Conservation (phyloP, 495 filamentous ascomycete species). For the Hyaloscypha bicolor region DNA sequence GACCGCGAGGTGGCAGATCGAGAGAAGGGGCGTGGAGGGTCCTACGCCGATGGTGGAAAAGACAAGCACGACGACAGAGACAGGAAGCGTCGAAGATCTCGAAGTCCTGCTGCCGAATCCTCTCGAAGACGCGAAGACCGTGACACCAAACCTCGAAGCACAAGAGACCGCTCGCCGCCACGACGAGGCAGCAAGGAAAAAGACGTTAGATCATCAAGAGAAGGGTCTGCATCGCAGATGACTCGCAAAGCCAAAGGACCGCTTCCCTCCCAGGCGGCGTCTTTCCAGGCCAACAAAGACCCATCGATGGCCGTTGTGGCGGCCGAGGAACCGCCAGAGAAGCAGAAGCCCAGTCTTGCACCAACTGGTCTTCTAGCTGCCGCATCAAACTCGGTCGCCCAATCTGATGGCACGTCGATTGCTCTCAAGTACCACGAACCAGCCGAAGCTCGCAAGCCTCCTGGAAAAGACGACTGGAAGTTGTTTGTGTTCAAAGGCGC, state of each 20-base stretch:
- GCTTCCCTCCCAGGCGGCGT: constrained; percentile 69
- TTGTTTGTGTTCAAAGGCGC: constrained; percentile 91
- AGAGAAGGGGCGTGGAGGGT: neutral
- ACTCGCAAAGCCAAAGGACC: constrained; percentile 50
- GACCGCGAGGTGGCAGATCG: constrained; percentile 23
- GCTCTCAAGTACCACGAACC: constrained; percentile 97
- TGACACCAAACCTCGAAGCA: constrained; percentile 22
- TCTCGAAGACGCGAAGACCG: constrained; percentile 23
- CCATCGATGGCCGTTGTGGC: constrained; percentile 19
- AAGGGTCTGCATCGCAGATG: constrained; percentile 28
- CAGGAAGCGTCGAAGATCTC: constrained; percentile 29
- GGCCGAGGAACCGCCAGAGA: constrained; percentile 55
- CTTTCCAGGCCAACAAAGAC: constrained; percentile 60
- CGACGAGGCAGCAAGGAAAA: constrained; percentile 18
- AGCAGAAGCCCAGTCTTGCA: constrained; percentile 86
- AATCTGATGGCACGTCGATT: constrained; percentile 65
- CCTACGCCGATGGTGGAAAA: too few relatives aligned
- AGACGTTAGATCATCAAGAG: constrained; percentile 28
- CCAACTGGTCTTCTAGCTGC: constrained; percentile 82
- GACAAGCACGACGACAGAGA: constrained; percentile 17
- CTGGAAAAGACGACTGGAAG: constrained; percentile 77
- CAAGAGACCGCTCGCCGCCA: constrained; percentile 25
- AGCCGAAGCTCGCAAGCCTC: constrained; percentile 85
- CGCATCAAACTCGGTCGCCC: constrained; percentile 79
- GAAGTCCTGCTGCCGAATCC: constrained; percentile 24